These are phyloP conservation scores for Uronychia binucleata DNA, from an alignment of 73 alveolate genomes.

Conservation along the genomic window DNA sequence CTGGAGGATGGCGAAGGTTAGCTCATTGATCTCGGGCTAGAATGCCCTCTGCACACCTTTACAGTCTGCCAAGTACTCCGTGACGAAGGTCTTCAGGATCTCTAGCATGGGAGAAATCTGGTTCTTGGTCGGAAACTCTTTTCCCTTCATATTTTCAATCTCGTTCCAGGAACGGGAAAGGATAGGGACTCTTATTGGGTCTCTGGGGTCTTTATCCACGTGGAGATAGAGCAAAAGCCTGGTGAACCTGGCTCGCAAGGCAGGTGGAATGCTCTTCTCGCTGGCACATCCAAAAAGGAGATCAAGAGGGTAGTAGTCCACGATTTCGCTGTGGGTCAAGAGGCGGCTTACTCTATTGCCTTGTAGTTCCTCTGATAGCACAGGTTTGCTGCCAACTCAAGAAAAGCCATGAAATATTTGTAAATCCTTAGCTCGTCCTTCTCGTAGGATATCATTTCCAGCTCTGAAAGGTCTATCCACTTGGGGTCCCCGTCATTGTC, in stretches of 20 bases:
- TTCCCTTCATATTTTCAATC: background rate
- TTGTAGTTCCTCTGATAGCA: constrained; percentile 46
- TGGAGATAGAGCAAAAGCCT: constrained; percentile 17
- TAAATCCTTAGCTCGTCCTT: constrained; percentile 56
- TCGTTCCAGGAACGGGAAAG: constrained; percentile 11
- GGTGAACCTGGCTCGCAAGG: constrained; percentile 28
- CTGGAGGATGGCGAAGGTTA: constrained; percentile 27
- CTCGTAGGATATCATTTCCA: constrained; percentile 14
- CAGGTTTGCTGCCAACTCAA: constrained; percentile 36
- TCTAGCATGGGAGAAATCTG: constrained; percentile 19
- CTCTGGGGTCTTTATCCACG: constrained; percentile 34
- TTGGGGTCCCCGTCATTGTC: constrained; percentile 23
- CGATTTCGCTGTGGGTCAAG: background rate
- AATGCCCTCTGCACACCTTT: constrained; percentile 38
- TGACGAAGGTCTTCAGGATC: constrained; percentile 20
- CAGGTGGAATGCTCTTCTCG: constrained; percentile 5
- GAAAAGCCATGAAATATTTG: constrained; percentile 51
- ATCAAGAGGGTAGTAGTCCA: constrained; percentile 4
- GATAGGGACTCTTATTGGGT: constrained; percentile 18
- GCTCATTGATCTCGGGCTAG: constrained; percentile 14
- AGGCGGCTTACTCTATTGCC: too few relatives aligned
- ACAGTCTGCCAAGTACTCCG: background rate
- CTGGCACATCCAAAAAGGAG: constrained; percentile 20
- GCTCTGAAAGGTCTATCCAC: constrained; percentile 21
- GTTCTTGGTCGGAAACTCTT: constrained; percentile 30